Base-by-base conservation (phyloP, 202 grass and related monocot species). In the Hordeum pubiflorum region DNA sequence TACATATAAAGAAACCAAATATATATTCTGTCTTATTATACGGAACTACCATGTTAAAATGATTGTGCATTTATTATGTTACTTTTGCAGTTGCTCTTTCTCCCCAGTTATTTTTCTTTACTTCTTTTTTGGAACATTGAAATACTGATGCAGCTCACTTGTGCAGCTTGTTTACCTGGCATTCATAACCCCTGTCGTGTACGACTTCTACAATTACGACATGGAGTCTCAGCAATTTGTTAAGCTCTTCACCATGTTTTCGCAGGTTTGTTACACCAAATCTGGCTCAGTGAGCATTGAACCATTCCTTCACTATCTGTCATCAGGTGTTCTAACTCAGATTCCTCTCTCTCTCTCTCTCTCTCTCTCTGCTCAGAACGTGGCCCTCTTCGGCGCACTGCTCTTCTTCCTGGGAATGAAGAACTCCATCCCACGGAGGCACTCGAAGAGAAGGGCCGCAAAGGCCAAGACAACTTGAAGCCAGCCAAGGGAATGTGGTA, bases 341-440 rank as follows among this genome's bases (percentile, higher is more conserved):
- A n/a, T 41, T 48, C 44, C 41, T 14, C 40, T 12, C 40, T 11
- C 36, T 44, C 43, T 46, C 14, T 48, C 41, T 14, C 40, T 12
- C 40, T 11, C 36, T 44, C 43, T 46, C 14, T 48, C 44, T 48
- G 44, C 44, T 48, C 83, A 93, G 91, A 93, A 91, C 79, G 17
- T 93, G 77, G 91, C 91, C 1, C 79, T 84, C 37, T 63, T 93
- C 0, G 91, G 91, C n/a, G 86, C 91, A 4, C 77, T 93, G 18
- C 86, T 91, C 10, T 93, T 93, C 83, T 93, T 93, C 81, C 8
- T 89, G 22, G 91, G 91, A 20, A 91, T 93, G 88, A 88, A 93
- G 86, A 91, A 89, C 73, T 89, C 91, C 29, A 84, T 93, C 77
- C 91, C 86, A 79, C 86, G 63, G 54, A 72, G 88, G 54, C 88